phyloP scores from a whole-genome alignment of 108 stramenopile species.

The Fragilaria radians region DNA sequence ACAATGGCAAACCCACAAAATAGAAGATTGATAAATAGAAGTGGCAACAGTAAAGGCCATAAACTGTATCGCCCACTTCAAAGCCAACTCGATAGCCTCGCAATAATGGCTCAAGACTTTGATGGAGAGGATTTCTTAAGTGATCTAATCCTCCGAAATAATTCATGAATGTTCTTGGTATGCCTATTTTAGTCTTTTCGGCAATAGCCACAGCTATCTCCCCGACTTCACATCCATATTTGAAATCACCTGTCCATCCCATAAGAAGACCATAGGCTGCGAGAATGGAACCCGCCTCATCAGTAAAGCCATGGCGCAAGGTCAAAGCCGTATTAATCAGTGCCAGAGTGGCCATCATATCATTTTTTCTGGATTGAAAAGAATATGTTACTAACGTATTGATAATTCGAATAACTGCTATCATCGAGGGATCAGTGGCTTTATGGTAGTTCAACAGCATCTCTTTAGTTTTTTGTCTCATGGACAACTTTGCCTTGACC shows the following conservation, averaged over 20 bases:
- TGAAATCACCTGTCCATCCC: conserved; percentile 1
- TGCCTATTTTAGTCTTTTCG: background rate
- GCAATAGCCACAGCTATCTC: conserved; percentile 7
- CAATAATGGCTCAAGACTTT: conserved; percentile 21
- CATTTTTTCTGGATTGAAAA: background rate
- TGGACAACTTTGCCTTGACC: background rate
- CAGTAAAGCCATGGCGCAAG: background rate
- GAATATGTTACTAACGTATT: background rate
- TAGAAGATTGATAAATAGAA: conserved; percentile 18
- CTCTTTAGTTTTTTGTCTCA: background rate
- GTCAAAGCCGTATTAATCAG: background rate
- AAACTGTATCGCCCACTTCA: conserved; percentile 12
- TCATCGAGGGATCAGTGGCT: background rate
- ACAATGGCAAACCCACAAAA: conserved; percentile 23
- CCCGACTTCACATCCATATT: conserved; percentile 15
- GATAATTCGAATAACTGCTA: background rate
- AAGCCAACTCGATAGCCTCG: conserved; percentile 15
- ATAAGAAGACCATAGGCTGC: background rate
- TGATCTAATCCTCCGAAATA: background rate
- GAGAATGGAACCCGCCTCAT: background rate
- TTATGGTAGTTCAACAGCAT: background rate
- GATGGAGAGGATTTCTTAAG: conserved; percentile 15
- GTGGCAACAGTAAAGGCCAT: conserved; percentile 10
- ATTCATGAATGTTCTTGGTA: background rate
- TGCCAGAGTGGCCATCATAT: background rate